These are phyloP conservation scores for Colletotrichum sp. DNA, from an alignment of 2,329 filamentous ascomycete species.

Conservation along the genomic window DNA sequence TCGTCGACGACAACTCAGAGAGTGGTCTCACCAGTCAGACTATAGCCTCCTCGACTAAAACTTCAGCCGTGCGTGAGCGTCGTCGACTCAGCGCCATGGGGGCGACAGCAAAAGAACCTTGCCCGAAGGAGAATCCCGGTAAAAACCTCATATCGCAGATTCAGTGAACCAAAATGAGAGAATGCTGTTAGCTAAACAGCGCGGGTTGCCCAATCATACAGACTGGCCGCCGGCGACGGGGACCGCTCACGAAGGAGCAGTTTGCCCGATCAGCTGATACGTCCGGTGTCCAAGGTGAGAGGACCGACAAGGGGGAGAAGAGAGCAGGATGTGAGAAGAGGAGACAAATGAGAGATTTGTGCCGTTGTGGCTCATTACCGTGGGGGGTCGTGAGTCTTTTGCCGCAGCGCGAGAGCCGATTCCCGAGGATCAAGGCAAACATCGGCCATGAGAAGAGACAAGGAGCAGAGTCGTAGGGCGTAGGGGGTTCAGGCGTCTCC, in stretches of 20 bases:
- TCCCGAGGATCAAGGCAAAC: background rate
- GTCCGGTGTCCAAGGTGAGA: background rate
- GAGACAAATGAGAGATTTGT: background rate
- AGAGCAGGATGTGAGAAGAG: background rate
- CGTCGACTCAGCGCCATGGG: background rate
- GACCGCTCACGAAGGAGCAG: background rate
- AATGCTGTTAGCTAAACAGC: conserved; percentile 15
- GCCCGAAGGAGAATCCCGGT: background rate
- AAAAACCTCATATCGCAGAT: background rate
- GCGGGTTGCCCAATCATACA: conserved; percentile 4
- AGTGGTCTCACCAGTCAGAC: background rate
- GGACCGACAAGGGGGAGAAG: background rate
- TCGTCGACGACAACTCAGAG: background rate
- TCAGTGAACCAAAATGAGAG: background rate
- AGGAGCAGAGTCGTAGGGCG: background rate
- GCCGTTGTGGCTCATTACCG: conserved; percentile 1
- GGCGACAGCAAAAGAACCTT: background rate
- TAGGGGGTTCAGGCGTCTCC: background rate
- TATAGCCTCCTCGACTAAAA: background rate
- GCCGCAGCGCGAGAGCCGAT: background rate
- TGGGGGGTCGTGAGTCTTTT: background rate
- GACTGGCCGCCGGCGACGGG: background rate
- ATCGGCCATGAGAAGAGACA: background rate
- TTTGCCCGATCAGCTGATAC: background rate
- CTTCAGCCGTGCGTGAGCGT: background rate